phyloP scores from a whole-genome alignment of 2,329 filamentous ascomycete species.

The Pyrenochaeta sp. region DNA sequence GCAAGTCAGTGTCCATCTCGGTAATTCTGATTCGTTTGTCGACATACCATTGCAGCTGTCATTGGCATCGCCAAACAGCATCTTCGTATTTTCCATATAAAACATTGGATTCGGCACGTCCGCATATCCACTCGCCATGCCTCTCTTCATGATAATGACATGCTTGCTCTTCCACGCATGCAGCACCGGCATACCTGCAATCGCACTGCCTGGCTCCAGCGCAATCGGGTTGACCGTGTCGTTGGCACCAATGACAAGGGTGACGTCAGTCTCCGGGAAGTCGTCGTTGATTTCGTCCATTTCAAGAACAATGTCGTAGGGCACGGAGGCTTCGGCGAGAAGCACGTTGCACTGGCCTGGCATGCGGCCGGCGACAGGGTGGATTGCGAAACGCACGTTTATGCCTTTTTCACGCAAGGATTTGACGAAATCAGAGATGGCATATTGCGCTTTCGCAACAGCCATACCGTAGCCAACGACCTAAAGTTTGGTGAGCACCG shows the following conservation, averaged over 20 bases:
- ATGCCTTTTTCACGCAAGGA: constrained; percentile 78
- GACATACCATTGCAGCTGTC: constrained; percentile 73
- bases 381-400: constrained; percentile 87
- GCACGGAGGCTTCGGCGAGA: constrained; percentile 85
- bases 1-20: constrained; percentile 19
- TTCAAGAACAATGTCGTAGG: constrained; percentile 90
- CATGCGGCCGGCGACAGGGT: constrained; percentile 91
- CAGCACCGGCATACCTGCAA: constrained; percentile 91
- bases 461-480: constrained; percentile 94
- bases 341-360: constrained; percentile 93
- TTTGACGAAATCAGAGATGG: constrained; percentile 81
- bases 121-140: constrained; percentile 88
- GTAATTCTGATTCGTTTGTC: neutral
- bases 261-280: constrained; percentile 84
- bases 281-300: constrained; percentile 98
- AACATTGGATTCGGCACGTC: constrained; percentile 96
- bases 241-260: constrained; percentile 89
- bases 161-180: constrained; percentile 96
- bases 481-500: constrained; percentile 16
- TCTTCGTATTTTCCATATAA: constrained; percentile 87
- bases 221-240: constrained; percentile 94
- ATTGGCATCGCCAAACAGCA: constrained; percentile 92
- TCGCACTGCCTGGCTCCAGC: constrained; percentile 80
- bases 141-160: constrained; percentile 91
- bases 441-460: constrained; percentile 91